phyloP scores from a whole-genome alignment of 768 basidiomycete genomes.

The Daedaleopsis sinensis region DNA sequence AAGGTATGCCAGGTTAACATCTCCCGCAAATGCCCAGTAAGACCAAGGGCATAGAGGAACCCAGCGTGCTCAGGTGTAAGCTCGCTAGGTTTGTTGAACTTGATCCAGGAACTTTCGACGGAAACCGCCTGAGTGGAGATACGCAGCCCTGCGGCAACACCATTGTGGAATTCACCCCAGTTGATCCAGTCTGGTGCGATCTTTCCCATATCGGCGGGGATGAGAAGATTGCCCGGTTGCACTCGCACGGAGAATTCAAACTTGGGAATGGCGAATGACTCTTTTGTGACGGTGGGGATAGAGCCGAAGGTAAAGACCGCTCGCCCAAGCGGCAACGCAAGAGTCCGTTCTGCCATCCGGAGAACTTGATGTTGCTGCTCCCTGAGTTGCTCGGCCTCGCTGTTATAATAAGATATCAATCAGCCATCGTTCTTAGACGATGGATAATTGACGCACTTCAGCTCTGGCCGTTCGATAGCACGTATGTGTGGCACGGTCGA shows the following conservation, averaged over 20 bases:
- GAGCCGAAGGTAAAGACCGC: constrained; percentile 93
- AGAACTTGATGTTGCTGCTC: constrained; percentile 84
- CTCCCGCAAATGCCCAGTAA: constrained; percentile 87
- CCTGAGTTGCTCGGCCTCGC: constrained; percentile 86
- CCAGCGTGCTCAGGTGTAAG: constrained; percentile 96
- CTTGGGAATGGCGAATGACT: constrained; percentile 79
- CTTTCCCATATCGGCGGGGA: constrained; percentile 72
- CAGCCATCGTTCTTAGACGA: not conserved
- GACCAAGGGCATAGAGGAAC: constrained; percentile 88
- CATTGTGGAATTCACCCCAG: constrained; percentile 99
- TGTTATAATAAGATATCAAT: constrained; percentile 32
- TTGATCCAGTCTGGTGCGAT: constrained; percentile 69
- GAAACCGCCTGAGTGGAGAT: constrained; percentile 74
- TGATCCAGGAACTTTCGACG: constrained; percentile 94
- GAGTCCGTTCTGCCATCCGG: constrained; percentile 82
- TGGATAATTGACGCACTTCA: constrained; percentile 50
- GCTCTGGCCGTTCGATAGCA: constrained; percentile 66
- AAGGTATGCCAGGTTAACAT: constrained; percentile 97
- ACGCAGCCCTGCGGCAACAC: constrained; percentile 89
- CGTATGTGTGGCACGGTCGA: constrained; percentile 67
- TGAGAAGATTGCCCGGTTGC: constrained; percentile 69
- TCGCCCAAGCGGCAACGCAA: constrained; percentile 88
- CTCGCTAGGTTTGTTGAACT: constrained; percentile 91
- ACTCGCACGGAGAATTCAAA: constrained; percentile 76
- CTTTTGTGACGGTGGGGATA: constrained; percentile 70